These are phyloP conservation scores for Heliamphora pulchella DNA, from an alignment of 179 eudicot genomes.

Conservation along the genomic window DNA sequence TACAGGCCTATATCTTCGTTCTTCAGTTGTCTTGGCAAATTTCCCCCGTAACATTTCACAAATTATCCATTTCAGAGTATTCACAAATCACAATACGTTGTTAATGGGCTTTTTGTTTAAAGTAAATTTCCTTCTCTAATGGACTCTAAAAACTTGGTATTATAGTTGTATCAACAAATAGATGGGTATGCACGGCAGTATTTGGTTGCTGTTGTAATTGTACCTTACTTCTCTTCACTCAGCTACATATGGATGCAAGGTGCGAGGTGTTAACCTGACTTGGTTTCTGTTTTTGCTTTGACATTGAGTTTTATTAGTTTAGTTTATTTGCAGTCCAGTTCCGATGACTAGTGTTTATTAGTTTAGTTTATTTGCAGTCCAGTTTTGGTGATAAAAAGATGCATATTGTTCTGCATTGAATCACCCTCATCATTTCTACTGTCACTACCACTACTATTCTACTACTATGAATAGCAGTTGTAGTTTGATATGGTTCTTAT, in stretches of 20 bases:
- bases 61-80: neutral
- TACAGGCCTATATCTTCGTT: neutral
- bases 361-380: neutral
- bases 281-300: neutral
- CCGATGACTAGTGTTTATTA: neutral
- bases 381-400: neutral
- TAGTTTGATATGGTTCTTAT: conserved; percentile 5
- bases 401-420: neutral
- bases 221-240: neutral
- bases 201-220: neutral
- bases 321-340: neutral
- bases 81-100: no score
- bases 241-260: neutral
- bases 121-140: neutral
- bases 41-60: neutral
- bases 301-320: neutral
- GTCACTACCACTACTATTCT: neutral
- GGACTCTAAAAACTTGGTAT: neutral
- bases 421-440: neutral
- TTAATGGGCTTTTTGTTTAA: neutral
- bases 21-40: neutral
- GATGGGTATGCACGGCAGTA: neutral
- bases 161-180: neutral
- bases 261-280: neutral
- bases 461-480: neutral